These are phyloP conservation scores for Cytospora piceicola DNA, from an alignment of 2,329 filamentous ascomycete species.

Conservation along the genomic window DNA sequence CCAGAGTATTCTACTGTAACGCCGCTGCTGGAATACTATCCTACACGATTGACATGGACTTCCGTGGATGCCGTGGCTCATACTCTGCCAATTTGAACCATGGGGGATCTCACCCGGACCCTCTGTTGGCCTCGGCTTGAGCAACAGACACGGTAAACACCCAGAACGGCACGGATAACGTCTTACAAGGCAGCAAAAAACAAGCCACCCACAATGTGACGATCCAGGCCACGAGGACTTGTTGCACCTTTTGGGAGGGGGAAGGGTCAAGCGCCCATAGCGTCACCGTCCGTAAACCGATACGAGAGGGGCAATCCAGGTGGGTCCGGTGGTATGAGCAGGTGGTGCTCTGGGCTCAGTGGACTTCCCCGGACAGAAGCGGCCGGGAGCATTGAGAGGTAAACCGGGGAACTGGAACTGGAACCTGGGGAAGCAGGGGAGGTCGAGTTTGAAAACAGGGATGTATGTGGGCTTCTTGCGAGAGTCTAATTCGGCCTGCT, in stretches of 20 bases:
- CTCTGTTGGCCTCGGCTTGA: too few relatives aligned
- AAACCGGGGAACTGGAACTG: not conserved
- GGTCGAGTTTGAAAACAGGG: too few relatives aligned
- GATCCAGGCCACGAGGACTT: not conserved
- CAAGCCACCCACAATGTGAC: not conserved
- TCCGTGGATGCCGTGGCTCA: not conserved
- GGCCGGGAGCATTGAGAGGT: not conserved
- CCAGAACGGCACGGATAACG: not conserved
- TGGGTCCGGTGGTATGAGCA: not conserved
- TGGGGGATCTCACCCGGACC: not conserved
- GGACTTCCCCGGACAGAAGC: not conserved
- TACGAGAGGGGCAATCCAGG: not conserved
- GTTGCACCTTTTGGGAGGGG: not conserved
- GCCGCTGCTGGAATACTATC: not conserved
- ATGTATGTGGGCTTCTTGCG: too few relatives aligned
- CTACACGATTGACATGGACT: not conserved
- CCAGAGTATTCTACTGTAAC: not conserved
- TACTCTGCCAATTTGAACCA: not conserved
- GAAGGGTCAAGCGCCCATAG: not conserved
- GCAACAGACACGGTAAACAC: too few relatives aligned
- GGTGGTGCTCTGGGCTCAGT: not conserved
- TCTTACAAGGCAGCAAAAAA: not conserved
- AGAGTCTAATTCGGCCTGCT: not conserved
- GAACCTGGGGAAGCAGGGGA: not conserved
- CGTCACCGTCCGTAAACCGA: not conserved